phyloP scores from a whole-genome alignment of 805 yeast species.

The Sugiyamaella smithiae region DNA sequence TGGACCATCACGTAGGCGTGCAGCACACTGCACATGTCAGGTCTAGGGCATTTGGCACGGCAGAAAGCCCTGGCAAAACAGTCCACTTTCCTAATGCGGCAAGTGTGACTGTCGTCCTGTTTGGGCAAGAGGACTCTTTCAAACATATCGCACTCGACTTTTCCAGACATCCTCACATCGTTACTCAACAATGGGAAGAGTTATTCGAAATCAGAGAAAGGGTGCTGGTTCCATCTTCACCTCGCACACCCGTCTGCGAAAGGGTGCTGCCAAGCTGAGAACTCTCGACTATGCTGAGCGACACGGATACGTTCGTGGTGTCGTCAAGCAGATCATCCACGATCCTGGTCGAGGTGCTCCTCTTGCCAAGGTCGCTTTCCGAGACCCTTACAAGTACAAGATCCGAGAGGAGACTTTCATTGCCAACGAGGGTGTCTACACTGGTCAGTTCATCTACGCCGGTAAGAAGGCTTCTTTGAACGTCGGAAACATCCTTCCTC shows the following conservation, averaged over 20 bases:
- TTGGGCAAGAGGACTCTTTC: not conserved
- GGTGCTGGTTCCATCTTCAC: constrained; percentile 99
- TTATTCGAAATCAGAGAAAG: constrained; percentile 99
- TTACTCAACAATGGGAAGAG: constrained; percentile 47
- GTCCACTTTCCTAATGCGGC: not conserved
- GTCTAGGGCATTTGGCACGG: too few species aligned
- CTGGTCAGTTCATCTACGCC: constrained; percentile 98
- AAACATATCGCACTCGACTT: constrained; percentile 5
- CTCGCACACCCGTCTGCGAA: constrained; percentile 99
- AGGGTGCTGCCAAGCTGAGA: constrained; percentile 99
- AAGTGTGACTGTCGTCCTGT: not conserved
- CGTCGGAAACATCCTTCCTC: constrained; percentile 92
- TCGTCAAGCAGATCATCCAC: constrained; percentile 97
- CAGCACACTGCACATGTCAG: too few species aligned
- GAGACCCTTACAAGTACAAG: constrained; percentile 99
- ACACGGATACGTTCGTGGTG: constrained; percentile 99
- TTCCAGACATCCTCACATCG: constrained; percentile 10
- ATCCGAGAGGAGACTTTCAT: constrained; percentile 97
- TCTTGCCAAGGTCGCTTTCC: constrained; percentile 97
- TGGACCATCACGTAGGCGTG: too few species aligned
- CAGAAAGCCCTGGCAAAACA: not conserved
- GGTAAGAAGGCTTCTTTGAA: constrained; percentile 98
- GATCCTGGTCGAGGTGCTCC: constrained; percentile 99
- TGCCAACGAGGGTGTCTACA: constrained; percentile 99
- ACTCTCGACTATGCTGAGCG: constrained; percentile 98